phyloP scores from a whole-genome alignment of 1,139 yeast species.

The Wickerhamomyces sp. region DNA sequence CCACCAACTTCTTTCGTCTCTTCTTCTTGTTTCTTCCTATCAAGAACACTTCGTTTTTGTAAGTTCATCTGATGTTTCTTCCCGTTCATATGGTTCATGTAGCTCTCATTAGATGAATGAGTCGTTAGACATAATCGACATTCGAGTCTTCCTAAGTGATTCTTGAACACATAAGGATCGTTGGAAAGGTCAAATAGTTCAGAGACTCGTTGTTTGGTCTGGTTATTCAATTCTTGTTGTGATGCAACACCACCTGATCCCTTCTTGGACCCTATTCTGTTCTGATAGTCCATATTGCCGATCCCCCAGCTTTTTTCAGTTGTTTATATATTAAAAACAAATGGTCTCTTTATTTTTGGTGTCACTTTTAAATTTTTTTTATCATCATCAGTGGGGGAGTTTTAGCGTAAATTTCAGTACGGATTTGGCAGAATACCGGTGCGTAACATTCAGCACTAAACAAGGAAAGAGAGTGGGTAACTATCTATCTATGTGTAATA shows the following conservation, averaged over 20 bases:
- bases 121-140: constrained; percentile 74
- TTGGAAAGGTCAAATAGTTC: constrained; percentile 65
- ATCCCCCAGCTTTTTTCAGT: too few relatives aligned
- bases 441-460: too few relatives aligned
- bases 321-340: too few relatives aligned
- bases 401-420: too few relatives aligned
- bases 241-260: constrained; percentile 73
- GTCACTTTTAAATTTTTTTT: too few relatives aligned
- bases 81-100: constrained; percentile 76
- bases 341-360: background rate
- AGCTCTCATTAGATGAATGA: constrained; percentile 71
- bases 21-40: constrained; percentile 12
- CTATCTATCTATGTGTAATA: too few relatives aligned
- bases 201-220: constrained; percentile 57
- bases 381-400: too few relatives aligned
- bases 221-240: constrained; percentile 57
- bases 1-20: too few relatives aligned
- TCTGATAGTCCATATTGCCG: constrained; percentile 47
- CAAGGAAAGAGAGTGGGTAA: too few relatives aligned
- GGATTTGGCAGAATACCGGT: too few relatives aligned
- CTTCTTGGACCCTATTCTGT: constrained; percentile 52
- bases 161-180: constrained; percentile 74
- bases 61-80: constrained; percentile 67
- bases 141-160: constrained; percentile 70
- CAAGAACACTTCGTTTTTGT: constrained; percentile 39